phyloP scores from a whole-genome alignment of 345 rosid species.

The Zanthoxylum bungeanum region DNA sequence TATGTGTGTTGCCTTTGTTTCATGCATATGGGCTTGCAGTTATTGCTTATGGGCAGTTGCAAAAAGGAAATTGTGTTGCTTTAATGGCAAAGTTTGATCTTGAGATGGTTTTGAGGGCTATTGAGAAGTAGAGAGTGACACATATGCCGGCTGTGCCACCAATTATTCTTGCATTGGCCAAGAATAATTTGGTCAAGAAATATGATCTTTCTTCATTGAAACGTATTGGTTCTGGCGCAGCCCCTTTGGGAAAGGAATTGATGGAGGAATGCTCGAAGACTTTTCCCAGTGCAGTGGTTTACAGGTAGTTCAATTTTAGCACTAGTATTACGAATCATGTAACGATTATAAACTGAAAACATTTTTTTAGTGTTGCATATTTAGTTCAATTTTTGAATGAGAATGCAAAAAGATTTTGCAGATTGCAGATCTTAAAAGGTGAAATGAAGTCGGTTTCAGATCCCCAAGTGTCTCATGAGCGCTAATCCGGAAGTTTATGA shows the following conservation, averaged over 20 bases:
- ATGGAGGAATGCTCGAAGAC: conserved; percentile 76
- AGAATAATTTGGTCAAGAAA: conserved; percentile 51
- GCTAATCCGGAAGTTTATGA: background rate
- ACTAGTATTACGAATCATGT: background rate
- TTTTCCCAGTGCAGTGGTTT: conserved; percentile 42
- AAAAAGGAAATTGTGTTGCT: conserved; percentile 53
- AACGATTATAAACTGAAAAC: too few species aligned
- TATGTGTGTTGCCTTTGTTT: conserved; percentile 84
- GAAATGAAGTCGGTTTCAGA: background rate
- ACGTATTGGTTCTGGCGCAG: conserved; percentile 80
- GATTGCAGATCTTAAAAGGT: too few species aligned
- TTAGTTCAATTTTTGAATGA: background rate
- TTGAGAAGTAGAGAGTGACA: conserved; percentile 62
- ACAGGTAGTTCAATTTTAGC: conserved; percentile 47
- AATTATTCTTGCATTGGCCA: conserved; percentile 71
- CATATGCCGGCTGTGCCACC: conserved; percentile 89
- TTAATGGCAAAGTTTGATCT: conserved; percentile 71
- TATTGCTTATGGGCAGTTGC: conserved; percentile 52
- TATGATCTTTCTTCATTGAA: conserved; percentile 68
- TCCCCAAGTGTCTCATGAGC: background rate
- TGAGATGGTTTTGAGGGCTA: conserved; percentile 41
- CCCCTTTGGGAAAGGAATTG: conserved; percentile 83
- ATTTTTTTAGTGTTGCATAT: background rate
- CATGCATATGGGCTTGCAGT: conserved; percentile 77
- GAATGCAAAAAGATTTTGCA: background rate